Conservation (phyloP, 257 asterid genomes). For the Nicotiana noctiflora region DNA sequence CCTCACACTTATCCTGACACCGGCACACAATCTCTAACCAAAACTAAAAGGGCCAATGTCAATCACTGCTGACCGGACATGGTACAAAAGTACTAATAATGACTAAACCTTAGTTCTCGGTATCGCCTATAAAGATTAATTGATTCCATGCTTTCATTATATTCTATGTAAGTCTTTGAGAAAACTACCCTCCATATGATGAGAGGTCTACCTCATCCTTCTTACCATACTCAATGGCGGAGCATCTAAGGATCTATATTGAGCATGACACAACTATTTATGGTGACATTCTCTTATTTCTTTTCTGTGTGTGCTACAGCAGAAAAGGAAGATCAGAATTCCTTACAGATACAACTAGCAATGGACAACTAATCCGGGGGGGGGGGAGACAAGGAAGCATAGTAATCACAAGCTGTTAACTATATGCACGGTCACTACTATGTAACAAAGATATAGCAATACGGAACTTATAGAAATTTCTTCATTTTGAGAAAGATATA, state of each 20-base stretch:
- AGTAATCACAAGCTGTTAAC: neutral
- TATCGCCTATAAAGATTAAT: neutral
- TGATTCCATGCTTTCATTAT: neutral
- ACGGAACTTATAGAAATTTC: too few species aligned
- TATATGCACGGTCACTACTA: neutral
- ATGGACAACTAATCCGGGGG: neutral
- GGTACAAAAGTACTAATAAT: neutral
- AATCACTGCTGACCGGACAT: neutral
- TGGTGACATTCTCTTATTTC: neutral
- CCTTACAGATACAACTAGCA: neutral
- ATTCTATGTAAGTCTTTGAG: neutral
- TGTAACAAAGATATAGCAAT: neutral
- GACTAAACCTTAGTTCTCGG: neutral
- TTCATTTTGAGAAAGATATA: neutral
- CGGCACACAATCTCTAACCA: neutral
- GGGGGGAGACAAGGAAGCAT: conserved; percentile 4
- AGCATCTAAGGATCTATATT: neutral
- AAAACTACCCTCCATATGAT: neutral
- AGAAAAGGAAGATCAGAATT: neutral
- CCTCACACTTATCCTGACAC: neutral
- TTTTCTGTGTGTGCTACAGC: neutral
- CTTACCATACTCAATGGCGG: neutral
- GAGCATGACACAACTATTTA: neutral
- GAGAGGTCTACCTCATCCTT: neutral
- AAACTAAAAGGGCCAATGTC: neutral